Percentiles rank a stretch among this genome's conserved stretches.
phyloP scores from a whole-genome alignment of 2,329 filamentous ascomycete species.

The Biscogniauxia marginata region DNA sequence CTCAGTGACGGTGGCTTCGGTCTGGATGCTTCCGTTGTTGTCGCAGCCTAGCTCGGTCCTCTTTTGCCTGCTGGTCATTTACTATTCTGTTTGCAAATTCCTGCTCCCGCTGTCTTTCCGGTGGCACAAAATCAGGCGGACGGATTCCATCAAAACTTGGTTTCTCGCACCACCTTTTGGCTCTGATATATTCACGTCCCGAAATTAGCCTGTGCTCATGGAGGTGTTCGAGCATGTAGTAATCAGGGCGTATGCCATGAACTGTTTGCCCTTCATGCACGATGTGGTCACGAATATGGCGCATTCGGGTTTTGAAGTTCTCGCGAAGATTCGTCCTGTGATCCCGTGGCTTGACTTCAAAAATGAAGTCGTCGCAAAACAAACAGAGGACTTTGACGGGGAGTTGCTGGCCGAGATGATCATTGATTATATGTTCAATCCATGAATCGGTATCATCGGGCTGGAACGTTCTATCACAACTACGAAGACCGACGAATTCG shows the following conservation, averaged over 20 bases:
- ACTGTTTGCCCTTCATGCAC: slow-evolving; percentile 20
- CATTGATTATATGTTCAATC: slow-evolving; percentile 43
- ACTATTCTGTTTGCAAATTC: background rate
- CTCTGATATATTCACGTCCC: background rate
- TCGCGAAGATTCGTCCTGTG: slow-evolving; percentile 9
- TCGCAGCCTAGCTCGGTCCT: background rate
- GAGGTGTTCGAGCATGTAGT: slow-evolving; percentile 78
- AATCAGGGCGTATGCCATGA: slow-evolving; percentile 73
- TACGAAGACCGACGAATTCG: slow-evolving; percentile 40
- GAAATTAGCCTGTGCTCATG: slow-evolving; percentile 9
- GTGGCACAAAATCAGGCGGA: slow-evolving; percentile 1
- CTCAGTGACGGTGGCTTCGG: background rate
- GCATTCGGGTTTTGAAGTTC: slow-evolving; percentile 44
- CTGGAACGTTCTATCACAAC: slow-evolving; percentile 40
- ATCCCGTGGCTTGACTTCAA: slow-evolving; percentile 22
- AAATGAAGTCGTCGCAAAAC: slow-evolving; percentile 45
- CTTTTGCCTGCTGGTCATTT: slow-evolving; percentile 4
- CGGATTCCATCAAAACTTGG: slow-evolving; percentile 1
- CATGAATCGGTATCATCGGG: slow-evolving; percentile 40
- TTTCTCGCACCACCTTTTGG: slow-evolving; percentile 11
- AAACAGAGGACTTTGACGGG: slow-evolving; percentile 44
- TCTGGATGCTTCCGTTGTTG: too few species aligned
- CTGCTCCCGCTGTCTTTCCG: slow-evolving; percentile 2
- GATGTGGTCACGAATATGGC: slow-evolving; percentile 50
- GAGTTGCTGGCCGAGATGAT: slow-evolving; percentile 36